Percentiles rank a stretch among this genome's conserved stretches.
Conservation (phyloP, 176 grass and related monocot genomes). For the Aegilops umbellulata region DNA sequence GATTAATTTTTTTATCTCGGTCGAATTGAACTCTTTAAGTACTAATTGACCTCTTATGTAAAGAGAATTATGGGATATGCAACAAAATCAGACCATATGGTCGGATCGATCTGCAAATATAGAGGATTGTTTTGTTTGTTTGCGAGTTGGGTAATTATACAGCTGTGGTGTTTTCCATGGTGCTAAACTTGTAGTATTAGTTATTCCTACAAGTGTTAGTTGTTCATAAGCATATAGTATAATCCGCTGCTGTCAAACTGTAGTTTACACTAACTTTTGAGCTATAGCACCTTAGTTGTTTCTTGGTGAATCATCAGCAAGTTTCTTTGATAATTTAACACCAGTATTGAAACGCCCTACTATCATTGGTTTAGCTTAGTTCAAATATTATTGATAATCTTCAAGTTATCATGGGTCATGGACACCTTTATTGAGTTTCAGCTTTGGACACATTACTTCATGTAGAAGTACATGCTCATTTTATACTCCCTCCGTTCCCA, state of each 20-base stretch:
- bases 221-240: background rate
- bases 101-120: background rate
- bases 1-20: constrained; percentile 4
- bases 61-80: background rate
- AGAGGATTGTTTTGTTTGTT: background rate
- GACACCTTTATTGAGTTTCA: background rate
- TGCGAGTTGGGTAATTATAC: background rate
- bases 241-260: background rate
- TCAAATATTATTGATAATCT: background rate
- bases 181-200: background rate
- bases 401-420: background rate
- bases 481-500: no score
- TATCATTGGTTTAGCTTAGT: background rate
- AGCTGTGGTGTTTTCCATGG: background rate
- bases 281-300: constrained; percentile 1
- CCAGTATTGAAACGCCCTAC: background rate
- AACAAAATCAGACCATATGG: background rate
- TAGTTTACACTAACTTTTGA: background rate
- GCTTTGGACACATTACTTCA: background rate
- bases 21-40: background rate
- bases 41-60: background rate
- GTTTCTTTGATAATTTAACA: background rate
- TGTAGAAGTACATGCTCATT: background rate
- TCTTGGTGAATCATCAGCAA: background rate
- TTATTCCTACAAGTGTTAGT: background rate